These are phyloP conservation scores for Ganoderma multipileum DNA, from an alignment of 1,284 basidiomycete species.

Conservation along the genomic window DNA sequence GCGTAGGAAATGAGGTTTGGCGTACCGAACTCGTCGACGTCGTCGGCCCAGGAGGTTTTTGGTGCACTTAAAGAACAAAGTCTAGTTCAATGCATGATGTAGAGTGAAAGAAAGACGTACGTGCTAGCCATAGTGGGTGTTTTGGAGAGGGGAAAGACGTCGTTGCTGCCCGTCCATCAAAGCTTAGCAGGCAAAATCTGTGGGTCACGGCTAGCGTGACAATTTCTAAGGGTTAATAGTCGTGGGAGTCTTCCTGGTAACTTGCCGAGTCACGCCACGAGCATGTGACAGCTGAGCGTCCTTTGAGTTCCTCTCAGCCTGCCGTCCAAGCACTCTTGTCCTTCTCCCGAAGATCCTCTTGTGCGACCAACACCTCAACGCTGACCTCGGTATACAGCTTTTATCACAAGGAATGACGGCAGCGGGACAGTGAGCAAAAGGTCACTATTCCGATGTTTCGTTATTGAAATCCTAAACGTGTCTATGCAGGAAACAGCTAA, in stretches of 20 bases:
- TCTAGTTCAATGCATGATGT: neutral
- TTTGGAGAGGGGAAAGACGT: conserved; percentile 8
- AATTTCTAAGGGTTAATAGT: neutral
- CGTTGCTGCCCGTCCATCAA: neutral
- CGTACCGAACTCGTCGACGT: conserved; percentile 77
- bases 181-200: conserved; percentile 23
- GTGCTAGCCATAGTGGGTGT: conserved; percentile 25
- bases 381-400: neutral
- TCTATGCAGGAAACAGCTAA: conserved; percentile 12
- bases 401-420: conserved; percentile 13
- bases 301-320: neutral
- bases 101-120: conserved; percentile 11
- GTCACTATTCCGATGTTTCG: conserved; percentile 16
- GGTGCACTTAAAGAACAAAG: conserved; percentile 26
- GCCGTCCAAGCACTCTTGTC: neutral
- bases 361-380: neutral
- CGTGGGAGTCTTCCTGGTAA: neutral
- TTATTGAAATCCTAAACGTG: conserved; percentile 31
- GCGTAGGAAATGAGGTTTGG: conserved; percentile 5
- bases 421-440: conserved; percentile 30
- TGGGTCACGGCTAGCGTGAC: conserved; percentile 17
- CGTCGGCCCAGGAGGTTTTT: conserved; percentile 86
- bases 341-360: neutral
- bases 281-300: too few species aligned
- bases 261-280: neutral